Evolutionary conservation across 352 stramenopile genomes (phyloP).

Genomic region (Globisporangium lucens): DNA sequence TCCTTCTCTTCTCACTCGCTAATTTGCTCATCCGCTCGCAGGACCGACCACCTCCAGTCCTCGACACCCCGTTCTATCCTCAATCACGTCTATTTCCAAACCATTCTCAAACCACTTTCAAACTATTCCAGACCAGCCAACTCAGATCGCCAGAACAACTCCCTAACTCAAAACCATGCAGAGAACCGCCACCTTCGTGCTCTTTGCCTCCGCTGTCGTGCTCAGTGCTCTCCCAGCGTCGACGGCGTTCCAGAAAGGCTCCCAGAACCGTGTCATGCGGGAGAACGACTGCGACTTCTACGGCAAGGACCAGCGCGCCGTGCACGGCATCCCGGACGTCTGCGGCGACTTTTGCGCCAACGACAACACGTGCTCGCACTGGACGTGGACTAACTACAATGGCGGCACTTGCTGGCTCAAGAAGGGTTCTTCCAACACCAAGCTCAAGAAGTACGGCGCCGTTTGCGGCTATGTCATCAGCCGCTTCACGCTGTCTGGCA

Average conservation of each 20-base stretch:
- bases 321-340: conserved; percentile 27
- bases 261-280: conserved; percentile 40
- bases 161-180: conserved; percentile 15
- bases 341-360: conserved; percentile 31
- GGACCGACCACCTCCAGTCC: background rate
- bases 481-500: conserved; percentile 7
- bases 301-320: conserved; percentile 26
- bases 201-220: conserved; percentile 12
- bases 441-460: conserved; percentile 17
- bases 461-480: conserved; percentile 37
- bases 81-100: background rate
- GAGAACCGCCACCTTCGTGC: conserved; percentile 12
- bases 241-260: conserved; percentile 27
- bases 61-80: background rate
- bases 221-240: background rate
- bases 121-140: background rate
- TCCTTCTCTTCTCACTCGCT: background rate
- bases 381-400: conserved; percentile 54
- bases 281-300: conserved; percentile 44
- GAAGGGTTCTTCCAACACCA: conserved; percentile 10
- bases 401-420: conserved; percentile 65
- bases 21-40: conserved; percentile 1
- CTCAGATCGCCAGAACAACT: background rate
- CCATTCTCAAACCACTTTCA: background rate
- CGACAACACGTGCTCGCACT: conserved; percentile 53